Percentiles rank a stretch among this genome's conserved stretches.
Evolutionary conservation across 352 stramenopile genomes (phyloP).

Genomic region (Phytophthora sp.): DNA sequence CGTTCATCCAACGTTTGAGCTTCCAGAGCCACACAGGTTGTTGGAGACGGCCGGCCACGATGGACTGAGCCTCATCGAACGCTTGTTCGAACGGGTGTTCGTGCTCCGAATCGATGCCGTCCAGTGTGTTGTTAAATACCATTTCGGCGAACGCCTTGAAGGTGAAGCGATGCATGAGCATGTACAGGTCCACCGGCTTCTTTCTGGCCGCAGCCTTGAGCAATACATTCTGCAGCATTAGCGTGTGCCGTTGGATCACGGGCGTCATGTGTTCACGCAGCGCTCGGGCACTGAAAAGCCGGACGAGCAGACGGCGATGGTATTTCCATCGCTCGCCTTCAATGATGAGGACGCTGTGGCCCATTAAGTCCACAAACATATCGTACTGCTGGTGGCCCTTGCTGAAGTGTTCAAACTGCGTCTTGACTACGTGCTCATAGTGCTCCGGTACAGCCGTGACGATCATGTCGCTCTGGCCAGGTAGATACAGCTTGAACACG

Average conservation of each 20-base stretch:
- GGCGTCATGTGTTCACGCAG: constrained; percentile 50
- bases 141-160: constrained; percentile 59
- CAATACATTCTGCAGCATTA: constrained; percentile 41
- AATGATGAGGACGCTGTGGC: constrained; percentile 53
- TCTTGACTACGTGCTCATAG: constrained; percentile 64
- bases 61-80: constrained; percentile 45
- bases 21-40: constrained; percentile 51
- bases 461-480: constrained; percentile 44
- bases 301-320: constrained; percentile 50
- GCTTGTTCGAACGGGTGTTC: constrained; percentile 49
- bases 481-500: constrained; percentile 45
- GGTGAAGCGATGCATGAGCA: constrained; percentile 52
- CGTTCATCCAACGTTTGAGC: constrained; percentile 48
- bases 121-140: constrained; percentile 47
- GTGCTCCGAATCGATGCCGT: constrained; percentile 44
- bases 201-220: constrained; percentile 14
- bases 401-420: constrained; percentile 58
- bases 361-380: constrained; percentile 54
- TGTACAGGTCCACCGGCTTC: constrained; percentile 44
- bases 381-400: constrained; percentile 54
- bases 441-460: constrained; percentile 52
- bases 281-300: constrained; percentile 48
- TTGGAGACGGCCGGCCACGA: constrained; percentile 34
- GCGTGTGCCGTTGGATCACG: constrained; percentile 41
- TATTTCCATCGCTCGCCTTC: constrained; percentile 52